A percentile compares a stretch with the other conserved stretches of the same genome.
phyloP scores from a whole-genome alignment of 768 basidiomycete species.

The Termitomyces titanicus region DNA sequence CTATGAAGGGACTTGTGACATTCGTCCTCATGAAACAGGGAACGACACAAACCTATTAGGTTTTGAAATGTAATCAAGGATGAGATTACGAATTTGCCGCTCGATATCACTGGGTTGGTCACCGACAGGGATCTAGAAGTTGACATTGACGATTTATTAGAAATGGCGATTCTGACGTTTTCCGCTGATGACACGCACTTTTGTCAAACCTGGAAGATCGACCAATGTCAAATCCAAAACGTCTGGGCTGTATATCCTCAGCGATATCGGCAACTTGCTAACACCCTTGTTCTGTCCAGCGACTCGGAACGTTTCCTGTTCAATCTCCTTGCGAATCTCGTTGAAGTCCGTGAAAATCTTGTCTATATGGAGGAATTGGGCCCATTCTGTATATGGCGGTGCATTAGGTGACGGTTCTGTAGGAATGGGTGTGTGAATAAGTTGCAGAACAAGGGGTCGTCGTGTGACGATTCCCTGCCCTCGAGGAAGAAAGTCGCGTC shows the following conservation, averaged over 20 bases:
- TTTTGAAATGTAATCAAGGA: slow-evolving; percentile 95
- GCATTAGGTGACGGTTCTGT: slow-evolving; percentile 40
- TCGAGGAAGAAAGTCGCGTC: slow-evolving; percentile 84
- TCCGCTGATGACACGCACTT: slow-evolving; percentile 48
- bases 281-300: slow-evolving; percentile 99
- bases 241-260: slow-evolving; percentile 93
- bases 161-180: not conserved
- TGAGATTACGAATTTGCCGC: slow-evolving; percentile 89
- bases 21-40: not conserved
- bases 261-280: slow-evolving; percentile 91
- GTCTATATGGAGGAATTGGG: slow-evolving; percentile 95
- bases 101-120: slow-evolving; percentile 99
- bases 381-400: slow-evolving; percentile 78
- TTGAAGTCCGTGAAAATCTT: slow-evolving; percentile 94
- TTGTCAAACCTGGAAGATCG: slow-evolving; percentile 94
- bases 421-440: slow-evolving; percentile 84
- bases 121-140: slow-evolving; percentile 80
- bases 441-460: slow-evolving; percentile 91
- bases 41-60: slow-evolving; percentile 74
- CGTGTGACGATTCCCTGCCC: slow-evolving; percentile 95
- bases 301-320: slow-evolving; percentile 95
- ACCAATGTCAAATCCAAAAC: slow-evolving; percentile 95
- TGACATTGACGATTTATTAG: not conserved
- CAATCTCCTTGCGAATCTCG: slow-evolving; percentile 94
- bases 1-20: slow-evolving; percentile 32